Conservation (phyloP, 2,329 filamentous ascomycete species). For the Penicillium sp. region DNA sequence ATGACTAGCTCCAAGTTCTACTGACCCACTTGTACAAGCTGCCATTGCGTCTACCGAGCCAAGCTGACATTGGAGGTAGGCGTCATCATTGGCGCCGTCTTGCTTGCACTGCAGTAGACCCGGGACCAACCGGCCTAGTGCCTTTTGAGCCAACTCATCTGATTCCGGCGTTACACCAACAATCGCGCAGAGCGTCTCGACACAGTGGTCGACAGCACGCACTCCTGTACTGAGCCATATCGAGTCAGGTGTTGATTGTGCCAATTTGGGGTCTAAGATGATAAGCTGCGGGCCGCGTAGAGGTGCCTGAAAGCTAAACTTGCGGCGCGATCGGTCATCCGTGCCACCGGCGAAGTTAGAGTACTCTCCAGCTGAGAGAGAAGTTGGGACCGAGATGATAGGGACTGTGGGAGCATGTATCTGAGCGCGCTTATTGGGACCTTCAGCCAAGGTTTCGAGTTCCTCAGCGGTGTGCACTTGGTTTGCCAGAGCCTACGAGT, state of each 20-base stretch:
- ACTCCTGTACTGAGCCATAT: conserved; percentile 62
- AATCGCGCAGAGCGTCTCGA: conserved; percentile 55
- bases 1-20: conserved; percentile 52
- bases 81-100: conserved; percentile 41
- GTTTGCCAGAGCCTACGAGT: conserved; percentile 50
- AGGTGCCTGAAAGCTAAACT: conserved; percentile 39
- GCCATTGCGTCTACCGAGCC: conserved; percentile 57
- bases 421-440: conserved; percentile 25
- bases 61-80: conserved; percentile 50
- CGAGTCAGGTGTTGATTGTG: conserved; percentile 51
- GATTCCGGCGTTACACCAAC: conserved; percentile 31
- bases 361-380: conserved; percentile 46
- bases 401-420: conserved; percentile 24
- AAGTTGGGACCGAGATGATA: conserved; percentile 44
- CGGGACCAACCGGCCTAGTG: conserved; percentile 45
- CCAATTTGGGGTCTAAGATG: conserved; percentile 58
- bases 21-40: conserved; percentile 41
- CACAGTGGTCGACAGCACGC: conserved; percentile 59
- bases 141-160: conserved; percentile 41
- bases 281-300: conserved; percentile 52
- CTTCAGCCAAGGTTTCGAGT: conserved; percentile 39
- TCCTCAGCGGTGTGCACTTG: conserved; percentile 39
- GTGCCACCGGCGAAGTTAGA: conserved; percentile 43
- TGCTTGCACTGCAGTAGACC: conserved; percentile 44
- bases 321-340: conserved; percentile 35